Evolutionary conservation across 306 rosid genomes (phyloP), one percentile per base, ranked within the genome.

Genomic region (Begonia loranthoides): DNA sequence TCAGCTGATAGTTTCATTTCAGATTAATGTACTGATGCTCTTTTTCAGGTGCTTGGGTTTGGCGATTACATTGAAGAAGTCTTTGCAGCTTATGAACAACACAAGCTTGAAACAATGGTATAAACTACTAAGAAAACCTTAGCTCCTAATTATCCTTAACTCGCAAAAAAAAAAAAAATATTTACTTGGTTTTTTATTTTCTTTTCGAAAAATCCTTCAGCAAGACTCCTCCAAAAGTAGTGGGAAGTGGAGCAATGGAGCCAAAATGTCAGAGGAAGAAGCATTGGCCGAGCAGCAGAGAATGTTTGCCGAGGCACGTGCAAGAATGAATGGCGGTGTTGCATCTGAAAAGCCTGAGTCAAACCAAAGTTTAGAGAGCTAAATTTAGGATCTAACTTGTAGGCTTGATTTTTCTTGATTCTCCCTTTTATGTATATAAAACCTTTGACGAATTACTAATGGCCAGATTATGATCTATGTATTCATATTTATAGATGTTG

Each of bases 301-400:
- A 69, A 88, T 88, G 97, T 88, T 84, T 63, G 97, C 97, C 9
- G 97, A 81, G 87, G 97, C 97, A 16, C 93, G 93, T 5, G 97
- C 93, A 10, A 77, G 93, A 71, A 84, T 81, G 93, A 89, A 79
- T 12, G 84, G 93, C 9, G 55, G 38, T 43, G 59, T 81, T 53
- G 59, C 80, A 61, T 66, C 77, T 19, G 52, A 79, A 10, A 81
- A 72, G 71, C 87, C 84, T 21, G 87, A 79, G 54, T 73, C 81
- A 44, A 86, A 86, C 77, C 95, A 81, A 71, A 79, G 65, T 70
- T 80, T 79, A 77, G 84, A 77, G 61, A 73, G 80, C 81, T 84
- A 76, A 90, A 93, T 55, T 48, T 66, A 73, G 90, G 73, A 70
- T 57, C 61, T 54, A n/a, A 43, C 14, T 43, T n/a, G 47, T 43